Percentiles rank a stretch among this genome's conserved stretches.
Evolutionary conservation across 306 rosid species (phyloP).

Genomic region (Corylus avellana): DNA sequence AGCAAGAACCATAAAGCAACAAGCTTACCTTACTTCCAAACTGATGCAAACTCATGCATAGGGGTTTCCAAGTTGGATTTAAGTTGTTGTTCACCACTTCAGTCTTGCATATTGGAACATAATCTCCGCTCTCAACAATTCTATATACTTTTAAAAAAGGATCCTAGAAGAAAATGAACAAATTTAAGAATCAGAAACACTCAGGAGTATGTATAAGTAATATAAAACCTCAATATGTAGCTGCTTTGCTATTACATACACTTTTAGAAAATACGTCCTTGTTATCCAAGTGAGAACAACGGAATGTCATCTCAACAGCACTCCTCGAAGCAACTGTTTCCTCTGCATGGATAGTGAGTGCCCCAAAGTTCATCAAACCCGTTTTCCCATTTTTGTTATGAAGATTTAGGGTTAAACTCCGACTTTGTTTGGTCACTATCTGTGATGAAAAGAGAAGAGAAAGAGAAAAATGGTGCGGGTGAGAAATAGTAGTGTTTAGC

Average conservation of each 20-base stretch:
- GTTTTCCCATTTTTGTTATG: conserved; percentile 34
- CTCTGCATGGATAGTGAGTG: conserved; percentile 75
- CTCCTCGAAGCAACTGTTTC: conserved; percentile 69
- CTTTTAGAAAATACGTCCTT: conserved; percentile 77
- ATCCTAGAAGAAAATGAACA: conserved; percentile 50
- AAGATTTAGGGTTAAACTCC: conserved; percentile 53
- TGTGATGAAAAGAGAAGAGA: conserved; percentile 27
- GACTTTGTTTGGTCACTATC: conserved; percentile 70
- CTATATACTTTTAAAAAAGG: conserved; percentile 81
- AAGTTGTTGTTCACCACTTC: conserved; percentile 69
- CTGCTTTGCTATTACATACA: conserved; percentile 36
- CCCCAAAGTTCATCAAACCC: conserved; percentile 45
- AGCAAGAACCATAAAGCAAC: conserved; percentile 5
- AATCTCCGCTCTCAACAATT: conserved; percentile 73
- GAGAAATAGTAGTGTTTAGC: neutral
- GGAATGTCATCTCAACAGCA: conserved; percentile 57
- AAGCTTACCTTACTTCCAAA: conserved; percentile 77
- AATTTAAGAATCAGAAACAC: conserved; percentile 1
- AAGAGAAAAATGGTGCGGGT: neutral
- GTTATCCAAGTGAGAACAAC: conserved; percentile 76
- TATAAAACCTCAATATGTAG: neutral
- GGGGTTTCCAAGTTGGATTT: conserved; percentile 82
- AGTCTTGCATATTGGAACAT: conserved; percentile 86
- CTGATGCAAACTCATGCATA: conserved; percentile 60
- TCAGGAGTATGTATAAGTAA: neutral